Evolutionary conservation across 768 basidiomycete genomes (phyloP), one percentile per base, ranked within the genome.

Genomic region (Amylocystis lapponica): DNA sequence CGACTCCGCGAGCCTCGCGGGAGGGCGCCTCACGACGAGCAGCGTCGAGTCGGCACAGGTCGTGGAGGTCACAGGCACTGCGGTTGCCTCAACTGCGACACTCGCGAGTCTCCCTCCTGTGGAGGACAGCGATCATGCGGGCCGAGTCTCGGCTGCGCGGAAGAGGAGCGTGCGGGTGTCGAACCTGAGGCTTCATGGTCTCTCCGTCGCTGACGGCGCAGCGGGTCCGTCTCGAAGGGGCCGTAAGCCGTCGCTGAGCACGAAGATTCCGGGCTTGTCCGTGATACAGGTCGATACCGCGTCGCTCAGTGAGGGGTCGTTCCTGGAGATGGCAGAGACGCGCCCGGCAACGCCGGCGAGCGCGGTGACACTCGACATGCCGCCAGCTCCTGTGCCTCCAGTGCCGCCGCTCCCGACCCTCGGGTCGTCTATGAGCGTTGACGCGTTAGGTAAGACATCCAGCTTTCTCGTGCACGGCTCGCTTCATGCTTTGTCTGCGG

Each of bases 131-230:
- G 71, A 66, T 39, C 56, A 67, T 25, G 21, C 57, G 26, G 68
- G 69, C 27, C 68, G 72, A 7, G 69, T 89, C 3, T 71, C 72
- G 4, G 80, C 86, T 4, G 86, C 87, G 1, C 75, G 76, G 45
- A 74, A 66, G 45, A 74, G 85, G 30, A 84, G 81, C 57, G 67
- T 70, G 32, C 70, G 82, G 2, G 69, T 76, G 7, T 85, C 83
- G 19, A 86, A 82, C 54, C 63, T 89, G 7, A 76, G 86, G 1
- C 64, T 86, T 19, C 80, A 0, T 64, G 63, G 46, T 38, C 68
- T 37, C 37, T 65, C 19, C 11, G 32, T 33, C 31, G 12, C 9
- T 21, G n/a, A 32, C 41, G 31, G 20, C 29, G n/a, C 19, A n/a
- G 16, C 11, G 32, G 16, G 11, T 31, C 50, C 0, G 41, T 30